Conservation (phyloP, 192 early-diverging fungal species). For the Gigaspora rosea region DNA sequence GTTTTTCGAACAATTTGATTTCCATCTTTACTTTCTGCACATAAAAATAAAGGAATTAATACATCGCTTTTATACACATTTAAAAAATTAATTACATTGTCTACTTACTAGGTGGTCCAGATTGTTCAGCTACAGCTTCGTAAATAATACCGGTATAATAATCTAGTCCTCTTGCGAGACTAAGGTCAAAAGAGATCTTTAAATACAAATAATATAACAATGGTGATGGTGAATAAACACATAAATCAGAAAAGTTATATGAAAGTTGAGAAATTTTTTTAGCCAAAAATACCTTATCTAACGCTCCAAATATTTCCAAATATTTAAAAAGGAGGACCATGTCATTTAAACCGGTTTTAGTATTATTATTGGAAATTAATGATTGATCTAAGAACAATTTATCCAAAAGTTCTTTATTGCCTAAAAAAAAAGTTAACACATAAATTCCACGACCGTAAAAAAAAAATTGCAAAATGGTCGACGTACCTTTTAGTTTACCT, state of each 20-base stretch:
- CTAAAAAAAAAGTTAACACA: slow-evolving; percentile 33
- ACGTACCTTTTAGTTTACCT: slow-evolving; percentile 72
- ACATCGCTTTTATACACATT: not conserved
- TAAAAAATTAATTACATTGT: too few species aligned
- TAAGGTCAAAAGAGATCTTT: too few species aligned
- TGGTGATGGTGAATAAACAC: too few species aligned
- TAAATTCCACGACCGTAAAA: not conserved
- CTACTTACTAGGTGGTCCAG: too few species aligned
- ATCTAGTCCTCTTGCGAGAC: too few species aligned
- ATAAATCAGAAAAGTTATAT: too few species aligned
- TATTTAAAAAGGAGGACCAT: slow-evolving; percentile 86
- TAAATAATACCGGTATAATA: too few species aligned
- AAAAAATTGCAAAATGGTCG: too few species aligned
- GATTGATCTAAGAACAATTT: slow-evolving; percentile 63
- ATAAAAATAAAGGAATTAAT: not conserved
- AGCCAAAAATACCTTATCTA: too few species aligned
- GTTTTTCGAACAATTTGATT: slow-evolving; percentile 40
- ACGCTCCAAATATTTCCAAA: slow-evolving; percentile 76
- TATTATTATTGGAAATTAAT: slow-evolving; percentile 67
- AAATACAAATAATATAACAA: too few species aligned
- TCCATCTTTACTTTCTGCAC: slow-evolving; percentile 47
- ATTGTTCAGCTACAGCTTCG: too few species aligned
- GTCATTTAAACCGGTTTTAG: slow-evolving; percentile 80
- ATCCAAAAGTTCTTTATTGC: slow-evolving; percentile 76
- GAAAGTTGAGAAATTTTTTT: too few species aligned